Evolutionary conservation across 2,329 filamentous ascomycete species (phyloP).

Genomic region (Penicillium palitans): DNA sequence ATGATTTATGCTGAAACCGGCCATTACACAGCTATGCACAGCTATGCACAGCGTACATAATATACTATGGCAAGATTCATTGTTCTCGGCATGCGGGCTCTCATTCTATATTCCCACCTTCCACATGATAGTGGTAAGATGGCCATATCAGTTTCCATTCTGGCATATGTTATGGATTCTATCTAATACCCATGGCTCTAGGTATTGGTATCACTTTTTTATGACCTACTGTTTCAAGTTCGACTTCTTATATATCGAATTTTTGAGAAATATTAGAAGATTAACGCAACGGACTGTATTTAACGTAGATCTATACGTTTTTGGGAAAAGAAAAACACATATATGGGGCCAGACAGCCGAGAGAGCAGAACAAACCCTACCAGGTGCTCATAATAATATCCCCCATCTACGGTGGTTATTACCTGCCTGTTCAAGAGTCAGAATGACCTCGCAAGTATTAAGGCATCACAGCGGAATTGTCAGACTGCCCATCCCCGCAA

Average conservation of each 20-base stretch:
- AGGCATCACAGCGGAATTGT: background rate
- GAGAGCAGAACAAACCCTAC: background rate
- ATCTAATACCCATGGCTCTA: background rate
- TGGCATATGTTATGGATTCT: background rate
- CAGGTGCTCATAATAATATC: too few relatives aligned
- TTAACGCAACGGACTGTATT: background rate
- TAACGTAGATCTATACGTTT: background rate
- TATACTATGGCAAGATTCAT: background rate
- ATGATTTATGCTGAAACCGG: background rate
- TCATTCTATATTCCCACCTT: background rate
- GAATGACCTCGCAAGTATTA: background rate
- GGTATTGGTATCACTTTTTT: background rate
- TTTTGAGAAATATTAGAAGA: background rate
- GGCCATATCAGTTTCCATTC: background rate
- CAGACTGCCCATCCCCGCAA: background rate
- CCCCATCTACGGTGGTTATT: background rate
- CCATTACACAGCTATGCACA: background rate
- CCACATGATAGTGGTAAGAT: background rate
- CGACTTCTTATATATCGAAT: background rate
- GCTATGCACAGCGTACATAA: background rate
- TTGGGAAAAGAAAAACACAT: too few relatives aligned
- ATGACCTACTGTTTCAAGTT: background rate
- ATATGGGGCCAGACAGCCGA: too few relatives aligned
- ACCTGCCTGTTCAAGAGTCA: background rate
- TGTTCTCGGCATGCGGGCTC: background rate